phyloP scores from a whole-genome alignment of 2,329 filamentous ascomycete species.

The Alternaria sp. region DNA sequence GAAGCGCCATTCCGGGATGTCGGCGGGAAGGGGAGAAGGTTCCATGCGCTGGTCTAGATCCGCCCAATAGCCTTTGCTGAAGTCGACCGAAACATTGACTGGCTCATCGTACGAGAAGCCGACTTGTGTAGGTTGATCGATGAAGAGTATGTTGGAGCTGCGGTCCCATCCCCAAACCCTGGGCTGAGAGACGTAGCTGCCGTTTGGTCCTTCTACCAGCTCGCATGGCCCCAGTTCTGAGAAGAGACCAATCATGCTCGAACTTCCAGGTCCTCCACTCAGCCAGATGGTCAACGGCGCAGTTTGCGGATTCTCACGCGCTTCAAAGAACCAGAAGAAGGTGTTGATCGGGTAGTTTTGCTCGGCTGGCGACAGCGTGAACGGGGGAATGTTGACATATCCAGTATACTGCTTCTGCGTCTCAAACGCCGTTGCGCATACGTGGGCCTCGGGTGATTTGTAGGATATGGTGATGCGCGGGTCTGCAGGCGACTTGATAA shows the following conservation, averaged over 20 bases:
- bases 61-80: conserved; percentile 4
- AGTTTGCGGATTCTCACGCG: conserved; percentile 57
- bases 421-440: conserved; percentile 69
- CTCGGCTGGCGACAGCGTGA: conserved; percentile 52
- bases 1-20: conserved; percentile 49
- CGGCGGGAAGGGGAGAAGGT: conserved; percentile 39
- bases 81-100: conserved; percentile 55
- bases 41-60: conserved; percentile 7
- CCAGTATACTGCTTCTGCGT: conserved; percentile 71
- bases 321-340: conserved; percentile 71
- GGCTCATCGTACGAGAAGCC: conserved; percentile 71
- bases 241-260: conserved; percentile 70
- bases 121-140: conserved; percentile 71
- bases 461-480: conserved; percentile 70
- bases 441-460: conserved; percentile 65
- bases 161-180: conserved; percentile 72
- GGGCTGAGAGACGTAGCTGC: conserved; percentile 60
- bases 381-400: conserved; percentile 68
- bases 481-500: conserved; percentile 67
- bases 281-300: conserved; percentile 66
- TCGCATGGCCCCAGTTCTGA: conserved; percentile 61
- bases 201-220: conserved; percentile 51
- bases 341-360: conserved; percentile 65
- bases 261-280: conserved; percentile 70
- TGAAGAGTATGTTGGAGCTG: conserved; percentile 64